These are phyloP conservation scores for Colletotrichum graminicola DNA, from an alignment of 2,329 filamentous ascomycete genomes.

Conservation along the genomic window DNA sequence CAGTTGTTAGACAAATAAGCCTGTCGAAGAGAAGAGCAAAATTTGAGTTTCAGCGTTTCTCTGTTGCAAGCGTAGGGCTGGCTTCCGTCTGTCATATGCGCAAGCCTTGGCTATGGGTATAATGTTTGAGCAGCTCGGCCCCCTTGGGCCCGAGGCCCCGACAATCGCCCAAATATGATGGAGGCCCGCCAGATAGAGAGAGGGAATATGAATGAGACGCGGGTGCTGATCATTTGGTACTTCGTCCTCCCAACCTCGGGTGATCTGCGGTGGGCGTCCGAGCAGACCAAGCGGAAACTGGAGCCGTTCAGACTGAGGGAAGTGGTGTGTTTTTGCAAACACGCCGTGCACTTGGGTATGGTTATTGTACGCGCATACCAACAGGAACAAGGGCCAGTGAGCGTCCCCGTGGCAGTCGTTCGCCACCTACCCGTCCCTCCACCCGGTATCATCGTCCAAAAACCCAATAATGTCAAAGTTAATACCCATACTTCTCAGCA, in stretches of 20 bases:
- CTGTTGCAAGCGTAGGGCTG: not conserved
- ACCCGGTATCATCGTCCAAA: slow-evolving; percentile 37
- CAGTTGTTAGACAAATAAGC: not conserved
- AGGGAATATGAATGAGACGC: not conserved
- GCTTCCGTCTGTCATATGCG: not conserved
- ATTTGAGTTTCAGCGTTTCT: not conserved
- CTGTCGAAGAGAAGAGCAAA: not conserved
- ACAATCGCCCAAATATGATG: not conserved
- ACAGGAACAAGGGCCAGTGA: not conserved
- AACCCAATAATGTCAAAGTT: slow-evolving; percentile 43
- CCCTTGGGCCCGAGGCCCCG: not conserved
- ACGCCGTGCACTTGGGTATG: not conserved
- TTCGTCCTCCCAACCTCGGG: not conserved
- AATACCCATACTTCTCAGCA: slow-evolving; percentile 42
- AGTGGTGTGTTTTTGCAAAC: not conserved
- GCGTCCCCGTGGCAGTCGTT: not conserved
- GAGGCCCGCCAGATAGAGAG: not conserved
- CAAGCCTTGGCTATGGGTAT: not conserved
- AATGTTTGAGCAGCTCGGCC: not conserved
- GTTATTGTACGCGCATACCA: not conserved
- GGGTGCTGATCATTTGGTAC: not conserved
- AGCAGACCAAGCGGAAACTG: not conserved
- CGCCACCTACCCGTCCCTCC: slow-evolving; percentile 37
- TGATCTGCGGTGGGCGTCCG: not conserved
- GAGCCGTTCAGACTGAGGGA: not conserved